Conservation (phyloP, 2,329 filamentous ascomycete species). For the Teratosphaeria zuluensis region DNA sequence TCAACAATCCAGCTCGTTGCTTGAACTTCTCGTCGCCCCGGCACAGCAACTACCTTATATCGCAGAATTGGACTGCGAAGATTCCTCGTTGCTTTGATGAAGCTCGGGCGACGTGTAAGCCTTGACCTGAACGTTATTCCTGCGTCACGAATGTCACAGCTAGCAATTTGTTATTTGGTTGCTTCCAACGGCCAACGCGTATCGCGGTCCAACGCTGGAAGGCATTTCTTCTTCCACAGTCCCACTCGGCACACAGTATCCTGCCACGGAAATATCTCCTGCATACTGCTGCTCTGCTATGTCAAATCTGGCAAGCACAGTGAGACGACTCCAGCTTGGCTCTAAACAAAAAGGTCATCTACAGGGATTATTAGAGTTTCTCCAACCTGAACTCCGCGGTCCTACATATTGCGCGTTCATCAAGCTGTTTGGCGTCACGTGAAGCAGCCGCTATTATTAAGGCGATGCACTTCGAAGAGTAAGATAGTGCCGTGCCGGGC, state of each 20-base stretch:
- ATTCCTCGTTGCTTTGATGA: not conserved
- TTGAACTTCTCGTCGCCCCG: not conserved
- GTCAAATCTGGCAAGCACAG: not conserved
- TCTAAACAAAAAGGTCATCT: not conserved
- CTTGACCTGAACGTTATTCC: not conserved
- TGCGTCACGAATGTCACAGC: not conserved
- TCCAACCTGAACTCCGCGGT: not conserved
- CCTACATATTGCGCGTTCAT: not conserved
- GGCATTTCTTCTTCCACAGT: not conserved
- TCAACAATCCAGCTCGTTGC: not conserved
- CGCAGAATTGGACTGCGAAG: not conserved
- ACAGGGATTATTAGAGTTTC: not conserved
- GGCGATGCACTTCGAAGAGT: too few species aligned
- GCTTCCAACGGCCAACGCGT: not conserved
- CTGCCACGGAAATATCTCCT: not conserved
- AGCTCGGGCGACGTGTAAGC: not conserved
- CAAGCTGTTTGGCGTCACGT: not conserved
- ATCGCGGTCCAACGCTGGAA: not conserved
- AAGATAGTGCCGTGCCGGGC: too few species aligned
- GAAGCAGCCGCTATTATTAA: not conserved
- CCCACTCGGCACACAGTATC: not conserved
- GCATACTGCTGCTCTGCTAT: not conserved
- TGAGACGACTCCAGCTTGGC: not conserved
- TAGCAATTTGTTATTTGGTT: not conserved
- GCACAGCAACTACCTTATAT: not conserved